Evolutionary conservation across 306 rosid species (phyloP), one percentile per base, ranked within the genome.

Genomic region (Ochetophila trinervis): DNA sequence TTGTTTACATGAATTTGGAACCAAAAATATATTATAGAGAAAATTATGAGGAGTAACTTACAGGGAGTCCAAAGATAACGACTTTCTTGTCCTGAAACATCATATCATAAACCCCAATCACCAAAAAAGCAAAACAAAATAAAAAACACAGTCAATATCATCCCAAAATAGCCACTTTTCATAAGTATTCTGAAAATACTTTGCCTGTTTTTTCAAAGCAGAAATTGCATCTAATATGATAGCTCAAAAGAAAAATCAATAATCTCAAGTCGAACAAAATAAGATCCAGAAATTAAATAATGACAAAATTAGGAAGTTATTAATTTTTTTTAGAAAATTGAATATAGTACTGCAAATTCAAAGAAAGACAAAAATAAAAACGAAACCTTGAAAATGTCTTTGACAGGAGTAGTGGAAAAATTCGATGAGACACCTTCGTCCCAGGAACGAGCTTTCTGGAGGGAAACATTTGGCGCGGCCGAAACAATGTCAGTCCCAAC

Each of bases 61-160:
- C 97, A 4, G 98, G 98, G 57, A 93, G 98, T 8, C 98, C 96
- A 69, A 93, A 93, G 80, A 93, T 84, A 73, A 93, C 91, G 58
- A 93, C 85, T 74, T 83, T 89, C 80, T 86, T 93, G 61, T 71
- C 95, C 97, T 93, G 91, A 57, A 75, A 69, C 66, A 78, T 21
- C 60, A 66, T 62, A 65, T 10, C 18, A 27, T 4, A 27, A 27
- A 27, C 32, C 32, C 32, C 32, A 2, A 27, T 4, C 32, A 27
- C 30, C 44, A 19, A 24, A 51, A 24, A 4, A 8, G 8, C 16
- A 10, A 15, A 45, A 40, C 22, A 53, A 14, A 40, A 22, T 1
- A 54, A 21, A 32, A 65, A 80, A 57, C 65, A 56, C 17, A 19
- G 51, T 30, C 60, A 47, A 76, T 8, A 40, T 53, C 36, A 45